A percentile compares a stretch with the other conserved stretches of the same genome.
Conservation (phyloP, 352 stramenopile species). For the Phytophthora citricola region DNA sequence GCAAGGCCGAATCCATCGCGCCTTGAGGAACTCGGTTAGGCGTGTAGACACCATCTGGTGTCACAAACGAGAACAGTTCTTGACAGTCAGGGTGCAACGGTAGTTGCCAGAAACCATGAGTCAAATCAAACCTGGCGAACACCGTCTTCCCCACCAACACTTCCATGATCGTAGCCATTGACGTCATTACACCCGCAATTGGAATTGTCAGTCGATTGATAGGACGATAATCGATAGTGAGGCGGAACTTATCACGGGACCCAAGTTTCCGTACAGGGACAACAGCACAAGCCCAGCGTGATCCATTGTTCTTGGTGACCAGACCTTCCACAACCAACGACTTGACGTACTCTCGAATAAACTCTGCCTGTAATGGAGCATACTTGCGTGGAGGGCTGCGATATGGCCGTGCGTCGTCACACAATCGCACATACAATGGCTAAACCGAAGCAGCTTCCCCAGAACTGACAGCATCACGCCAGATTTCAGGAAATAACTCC, state of each 20-base stretch:
- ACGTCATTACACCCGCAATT: conserved; percentile 16
- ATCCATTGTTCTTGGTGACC: conserved; percentile 7
- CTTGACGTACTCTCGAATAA: conserved; percentile 18
- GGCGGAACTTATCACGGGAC: background rate
- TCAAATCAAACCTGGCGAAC: conserved; percentile 20
- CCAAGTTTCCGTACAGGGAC: conserved; percentile 4
- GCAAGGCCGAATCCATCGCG: too few relatives aligned
- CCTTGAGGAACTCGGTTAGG: too few relatives aligned
- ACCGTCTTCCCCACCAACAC: conserved; percentile 4
- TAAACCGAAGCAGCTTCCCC: conserved; percentile 1
- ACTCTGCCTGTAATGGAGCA: conserved; percentile 3
- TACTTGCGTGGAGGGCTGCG: conserved; percentile 6
- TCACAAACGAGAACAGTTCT: too few relatives aligned
- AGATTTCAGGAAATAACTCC: background rate
- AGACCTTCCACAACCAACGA: conserved; percentile 3
- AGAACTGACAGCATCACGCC: background rate
- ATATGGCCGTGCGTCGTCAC: background rate
- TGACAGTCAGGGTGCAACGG: too few relatives aligned
- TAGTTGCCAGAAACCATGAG: too few relatives aligned
- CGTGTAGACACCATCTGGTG: too few relatives aligned
- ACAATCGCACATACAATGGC: background rate
- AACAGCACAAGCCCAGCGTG: conserved; percentile 3
- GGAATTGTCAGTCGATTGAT: conserved; percentile 12
- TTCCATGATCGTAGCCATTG: background rate
- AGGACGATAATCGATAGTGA: conserved; percentile 8